Evolutionary conservation across 2,329 filamentous ascomycete species (phyloP).

Genomic region (Simplicillium sp.): DNA sequence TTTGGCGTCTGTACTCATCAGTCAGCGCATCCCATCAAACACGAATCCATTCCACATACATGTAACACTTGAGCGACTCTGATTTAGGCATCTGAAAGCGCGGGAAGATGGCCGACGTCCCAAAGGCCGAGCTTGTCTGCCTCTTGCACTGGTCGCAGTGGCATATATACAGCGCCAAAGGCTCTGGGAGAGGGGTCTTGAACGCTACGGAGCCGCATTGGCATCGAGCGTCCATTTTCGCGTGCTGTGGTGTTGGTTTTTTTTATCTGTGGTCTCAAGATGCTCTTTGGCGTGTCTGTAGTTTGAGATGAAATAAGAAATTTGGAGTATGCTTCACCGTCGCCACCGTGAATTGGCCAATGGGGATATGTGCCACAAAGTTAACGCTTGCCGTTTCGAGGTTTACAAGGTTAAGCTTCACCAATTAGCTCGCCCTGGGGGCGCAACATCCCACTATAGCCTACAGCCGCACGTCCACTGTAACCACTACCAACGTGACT

Average conservation of each 20-base stretch:
- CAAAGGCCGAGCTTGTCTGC: conserved; percentile 58
- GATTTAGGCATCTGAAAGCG: conserved; percentile 46
- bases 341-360: too few relatives aligned
- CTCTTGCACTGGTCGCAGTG: conserved; percentile 59
- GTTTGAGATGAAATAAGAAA: too few relatives aligned
- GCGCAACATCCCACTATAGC: too few relatives aligned
- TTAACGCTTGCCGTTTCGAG: too few relatives aligned
- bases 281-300: too few relatives aligned
- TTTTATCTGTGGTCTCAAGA: too few relatives aligned
- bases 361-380: not conserved
- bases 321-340: not conserved
- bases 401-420: too few relatives aligned
- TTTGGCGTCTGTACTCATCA: conserved; percentile 36
- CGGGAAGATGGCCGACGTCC: conserved; percentile 61
- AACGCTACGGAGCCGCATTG: conserved; percentile 57
- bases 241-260: too few relatives aligned
- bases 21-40: not conserved
- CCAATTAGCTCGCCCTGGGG: too few relatives aligned
- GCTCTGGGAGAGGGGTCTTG: conserved; percentile 48
- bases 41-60: conserved; percentile 27
- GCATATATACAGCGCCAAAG: conserved; percentile 60
- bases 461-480: too few relatives aligned
- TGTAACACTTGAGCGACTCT: conserved; percentile 42
- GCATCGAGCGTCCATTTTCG: conserved; percentile 47
- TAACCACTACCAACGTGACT: conserved; percentile 2